These are phyloP conservation scores for Candida mattraensis DNA, from an alignment of 805 yeast species.

Conservation along the genomic window DNA sequence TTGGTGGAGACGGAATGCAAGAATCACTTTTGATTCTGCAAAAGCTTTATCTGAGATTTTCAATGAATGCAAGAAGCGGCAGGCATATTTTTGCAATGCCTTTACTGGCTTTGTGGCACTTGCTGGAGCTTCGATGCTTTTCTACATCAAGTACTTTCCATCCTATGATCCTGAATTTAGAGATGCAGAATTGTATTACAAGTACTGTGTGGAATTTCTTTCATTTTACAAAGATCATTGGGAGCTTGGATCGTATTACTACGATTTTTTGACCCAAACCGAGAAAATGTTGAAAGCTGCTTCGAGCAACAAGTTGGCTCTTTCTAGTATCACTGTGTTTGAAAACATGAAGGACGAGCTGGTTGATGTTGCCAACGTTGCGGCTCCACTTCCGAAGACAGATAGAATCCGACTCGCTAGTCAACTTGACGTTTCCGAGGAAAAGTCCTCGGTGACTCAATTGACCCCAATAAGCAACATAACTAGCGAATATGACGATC, in stretches of 20 bases:
- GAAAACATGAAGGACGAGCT: slow-evolving; percentile 21
- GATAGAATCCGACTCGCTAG: slow-evolving; percentile 14
- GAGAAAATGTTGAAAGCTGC: slow-evolving; percentile 17
- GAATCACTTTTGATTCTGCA: slow-evolving; percentile 12
- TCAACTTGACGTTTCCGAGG: slow-evolving; percentile 6
- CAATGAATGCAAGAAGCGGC: slow-evolving; percentile 8
- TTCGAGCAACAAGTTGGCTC: slow-evolving; percentile 9
- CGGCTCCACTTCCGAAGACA: slow-evolving; percentile 16
- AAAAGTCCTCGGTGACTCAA: background rate
- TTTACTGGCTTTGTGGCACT: slow-evolving; percentile 16
- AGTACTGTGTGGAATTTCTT: slow-evolving; percentile 10
- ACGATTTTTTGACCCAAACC: slow-evolving; percentile 14
- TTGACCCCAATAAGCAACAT: background rate
- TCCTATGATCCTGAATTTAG: slow-evolving; percentile 15
- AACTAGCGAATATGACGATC: background rate
- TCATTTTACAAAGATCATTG: slow-evolving; percentile 15
- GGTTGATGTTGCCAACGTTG: slow-evolving; percentile 18
- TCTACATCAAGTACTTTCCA: slow-evolving; percentile 13
- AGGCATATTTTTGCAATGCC: slow-evolving; percentile 10
- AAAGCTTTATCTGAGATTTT: slow-evolving; percentile 7
- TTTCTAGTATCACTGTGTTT: slow-evolving; percentile 15
- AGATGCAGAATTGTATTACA: slow-evolving; percentile 13
- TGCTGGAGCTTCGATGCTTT: slow-evolving; percentile 18
- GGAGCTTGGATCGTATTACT: slow-evolving; percentile 18
- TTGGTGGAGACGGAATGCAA: slow-evolving; percentile 19